phyloP scores from a whole-genome alignment of 306 rosid species.

The Fagus crenata region DNA sequence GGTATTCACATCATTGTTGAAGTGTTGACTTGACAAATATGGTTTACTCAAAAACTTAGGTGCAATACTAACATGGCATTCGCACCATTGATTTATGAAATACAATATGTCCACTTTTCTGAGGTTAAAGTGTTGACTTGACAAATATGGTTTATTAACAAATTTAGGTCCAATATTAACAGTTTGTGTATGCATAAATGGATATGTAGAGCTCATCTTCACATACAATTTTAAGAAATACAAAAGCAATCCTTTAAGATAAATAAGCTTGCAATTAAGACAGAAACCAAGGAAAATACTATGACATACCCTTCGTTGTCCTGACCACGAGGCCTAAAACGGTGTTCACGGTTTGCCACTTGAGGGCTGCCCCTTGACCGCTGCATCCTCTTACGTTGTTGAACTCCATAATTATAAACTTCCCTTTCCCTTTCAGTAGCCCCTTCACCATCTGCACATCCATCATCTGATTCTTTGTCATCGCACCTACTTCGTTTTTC shows the following conservation, averaged over 20 bases:
- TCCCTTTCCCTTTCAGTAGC: slow-evolving; percentile 70
- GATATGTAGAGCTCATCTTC: slow-evolving; percentile 4
- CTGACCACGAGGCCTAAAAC: slow-evolving; percentile 61
- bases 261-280: slow-evolving; percentile 26
- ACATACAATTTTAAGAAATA: background rate
- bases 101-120: no score
- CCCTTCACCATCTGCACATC: slow-evolving; percentile 67
- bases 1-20: background rate
- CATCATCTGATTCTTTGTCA: slow-evolving; percentile 87
- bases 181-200: slow-evolving; percentile 1
- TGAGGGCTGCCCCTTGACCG: slow-evolving; percentile 85
- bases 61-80: no score
- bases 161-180: slow-evolving; percentile 19
- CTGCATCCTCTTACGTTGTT: slow-evolving; percentile 86
- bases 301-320: slow-evolving; percentile 73
- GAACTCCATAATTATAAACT: slow-evolving; percentile 66
- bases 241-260: slow-evolving; percentile 7
- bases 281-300: slow-evolving; percentile 24
- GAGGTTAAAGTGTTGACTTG: no score
- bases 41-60: no score
- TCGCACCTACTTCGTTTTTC: slow-evolving; percentile 60
- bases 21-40: no score
- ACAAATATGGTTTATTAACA: no score
- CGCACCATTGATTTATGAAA: no score
- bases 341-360: slow-evolving; percentile 66